Base-by-base conservation (phyloP, 345 rosid genomes). In the Zanthoxylum bungeanum region DNA sequence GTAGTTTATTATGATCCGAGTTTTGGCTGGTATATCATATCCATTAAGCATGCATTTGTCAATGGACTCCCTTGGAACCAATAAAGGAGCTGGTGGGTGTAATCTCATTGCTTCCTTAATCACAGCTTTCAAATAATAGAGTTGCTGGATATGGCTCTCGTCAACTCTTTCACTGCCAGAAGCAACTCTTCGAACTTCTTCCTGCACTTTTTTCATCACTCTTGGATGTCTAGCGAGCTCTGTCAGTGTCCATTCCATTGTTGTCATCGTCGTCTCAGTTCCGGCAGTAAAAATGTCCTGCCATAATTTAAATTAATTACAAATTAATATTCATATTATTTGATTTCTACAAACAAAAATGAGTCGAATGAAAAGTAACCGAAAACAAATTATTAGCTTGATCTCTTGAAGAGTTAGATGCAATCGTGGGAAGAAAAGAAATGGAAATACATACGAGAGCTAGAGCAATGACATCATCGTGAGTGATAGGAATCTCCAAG, bases 281-380 rank as follows among this genome's bases (percentile, higher is more conserved):
- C 79, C 86, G 0, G 81, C 83, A 2, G 75, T 79, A 47, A 79
- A 76, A 79, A 74, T 79, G 71, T 82, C 86, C 86, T 79, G 79
- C 31, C n/a, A n/a, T n/a, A n/a, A n/a, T n/a, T n/a, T n/a, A n/a
- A n/a, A n/a, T n/a, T n/a, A n/a, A n/a, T n/a, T n/a, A n/a, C n/a
- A n/a, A n/a, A n/a, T n/a, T n/a, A n/a, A n/a, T n/a, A n/a, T n/a
- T n/a, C n/a, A n/a, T n/a, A n/a, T n/a, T n/a, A n/a, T n/a, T n/a
- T n/a, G n/a, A n/a, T n/a, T n/a, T n/a, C n/a, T n/a, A n/a, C n/a
- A n/a, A n/a, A n/a, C n/a, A n/a, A n/a, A n/a, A n/a, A n/a, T 40
- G 46, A 0, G 46, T n/a, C 46, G 46, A 3, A 2, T 40, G 16
- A 37, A 7, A 7, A 37, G 9, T 7, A 37, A 37, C 9, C 9